Evolutionary conservation across 2,329 filamentous ascomycete species (phyloP), one percentile per base, ranked within the genome.

Genomic region (Torrubiellomyces zombiae): DNA sequence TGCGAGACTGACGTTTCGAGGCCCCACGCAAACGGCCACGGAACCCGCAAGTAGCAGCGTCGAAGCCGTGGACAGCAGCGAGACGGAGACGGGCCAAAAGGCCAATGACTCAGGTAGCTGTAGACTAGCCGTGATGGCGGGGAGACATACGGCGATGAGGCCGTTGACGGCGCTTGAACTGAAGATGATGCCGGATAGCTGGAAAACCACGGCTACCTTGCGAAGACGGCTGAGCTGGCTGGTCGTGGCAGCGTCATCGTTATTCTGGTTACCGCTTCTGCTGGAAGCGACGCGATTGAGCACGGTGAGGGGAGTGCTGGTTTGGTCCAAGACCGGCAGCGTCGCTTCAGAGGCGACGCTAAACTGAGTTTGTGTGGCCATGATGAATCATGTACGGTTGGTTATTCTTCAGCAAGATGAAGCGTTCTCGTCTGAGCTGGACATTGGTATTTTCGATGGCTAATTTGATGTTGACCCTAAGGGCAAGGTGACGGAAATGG

Each of bases 31-130:
- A 23, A 56, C 53, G 5, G 53, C 48, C 2, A 55, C 26, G 2
- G 50, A 42, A 2, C 53, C 53, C 6, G 52, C 48, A 0, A 57
- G 36, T 6, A 57, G 35, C 10, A 57, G 35, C 0, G 44, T 44
- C 0, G 50, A 50, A 0, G 47, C 51, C 1, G 46, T 46, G 1
- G 50, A 42, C 0, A 56, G 42, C 1, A 38, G 39, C 12, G 43
- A 42, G 2, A 51, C 47, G 3, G 51, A 54, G 1, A 44, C 35
- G 1, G 53, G 53, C 53, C 53, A 56, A 24, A 55, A 45, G 3
- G 45, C 39, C n/a, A 56, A 44, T 1, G 40, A 39, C 5, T 32
- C 20, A 6, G 43, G 40, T 2, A 56, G 32, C 15, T 34, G 25
- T 17, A 58, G 35, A 16, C 53, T 50, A 9, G 33, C 28, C 2